A percentile compares a stretch with the other conserved stretches of the same genome.
These are phyloP conservation scores for Hypoxylon fragiforme DNA, from an alignment of 495 filamentous ascomycete genomes.

Conservation along the genomic window DNA sequence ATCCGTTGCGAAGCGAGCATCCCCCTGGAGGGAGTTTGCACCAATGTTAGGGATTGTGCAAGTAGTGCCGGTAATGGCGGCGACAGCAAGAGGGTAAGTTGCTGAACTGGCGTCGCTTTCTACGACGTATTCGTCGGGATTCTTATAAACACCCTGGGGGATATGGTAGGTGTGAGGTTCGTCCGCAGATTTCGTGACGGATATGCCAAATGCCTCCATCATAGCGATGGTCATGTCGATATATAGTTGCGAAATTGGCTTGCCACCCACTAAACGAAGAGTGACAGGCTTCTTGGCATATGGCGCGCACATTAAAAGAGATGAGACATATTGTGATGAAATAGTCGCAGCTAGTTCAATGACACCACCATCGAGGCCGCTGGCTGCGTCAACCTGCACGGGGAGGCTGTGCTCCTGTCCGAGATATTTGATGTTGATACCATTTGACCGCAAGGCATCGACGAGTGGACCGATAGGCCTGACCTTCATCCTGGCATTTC, in stretches of 20 bases:
- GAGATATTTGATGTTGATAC: slow-evolving; percentile 78
- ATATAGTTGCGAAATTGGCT: slow-evolving; percentile 94
- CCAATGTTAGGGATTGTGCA: slow-evolving; percentile 98
- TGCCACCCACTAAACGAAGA: slow-evolving; percentile 84
- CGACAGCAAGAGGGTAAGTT: slow-evolving; percentile 93
- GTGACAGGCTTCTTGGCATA: slow-evolving; percentile 95
- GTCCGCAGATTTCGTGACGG: slow-evolving; percentile 60
- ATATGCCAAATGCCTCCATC: slow-evolving; percentile 92
- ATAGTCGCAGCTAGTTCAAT: slow-evolving; percentile 93
- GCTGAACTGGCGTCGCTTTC: slow-evolving; percentile 98
- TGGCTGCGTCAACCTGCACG: slow-evolving; percentile 76
- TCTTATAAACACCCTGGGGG: slow-evolving; percentile 80
- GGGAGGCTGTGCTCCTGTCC: slow-evolving; percentile 81
- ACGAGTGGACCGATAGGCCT: slow-evolving; percentile 94
- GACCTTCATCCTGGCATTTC: slow-evolving; percentile 95
- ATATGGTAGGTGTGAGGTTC: slow-evolving; percentile 94
- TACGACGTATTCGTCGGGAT: slow-evolving; percentile 83
- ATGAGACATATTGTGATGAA: slow-evolving; percentile 97
- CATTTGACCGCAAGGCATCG: slow-evolving; percentile 83
- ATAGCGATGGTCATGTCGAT: slow-evolving; percentile 99
- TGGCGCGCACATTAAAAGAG: slow-evolving; percentile 93
- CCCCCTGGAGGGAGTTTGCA: slow-evolving; percentile 86
- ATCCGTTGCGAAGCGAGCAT: slow-evolving; percentile 92
- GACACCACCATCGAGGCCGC: slow-evolving; percentile 85
- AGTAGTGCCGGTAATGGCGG: slow-evolving; percentile 90